phyloP scores from a whole-genome alignment of 306 rosid species.

The Begonia masoniana region DNA sequence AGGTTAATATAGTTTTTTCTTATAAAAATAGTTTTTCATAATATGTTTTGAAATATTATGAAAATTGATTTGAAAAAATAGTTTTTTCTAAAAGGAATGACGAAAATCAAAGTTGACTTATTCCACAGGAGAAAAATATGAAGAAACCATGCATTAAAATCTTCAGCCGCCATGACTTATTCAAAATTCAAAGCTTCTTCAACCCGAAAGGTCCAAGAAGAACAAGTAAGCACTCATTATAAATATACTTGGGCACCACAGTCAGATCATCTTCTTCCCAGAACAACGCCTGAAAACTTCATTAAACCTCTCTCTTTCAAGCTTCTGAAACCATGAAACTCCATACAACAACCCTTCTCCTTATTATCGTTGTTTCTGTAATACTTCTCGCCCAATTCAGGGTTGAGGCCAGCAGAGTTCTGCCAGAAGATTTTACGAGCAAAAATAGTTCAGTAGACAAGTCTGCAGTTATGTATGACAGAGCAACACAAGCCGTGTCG shows the following conservation, averaged over 20 bases:
- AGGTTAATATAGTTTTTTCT: no score
- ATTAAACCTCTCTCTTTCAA: constrained; percentile 8
- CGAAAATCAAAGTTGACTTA: no score
- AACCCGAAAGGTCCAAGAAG: constrained; percentile 9
- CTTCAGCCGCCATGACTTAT: neutral
- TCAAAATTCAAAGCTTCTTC: constrained; percentile 8
- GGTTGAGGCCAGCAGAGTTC: constrained; percentile 19
- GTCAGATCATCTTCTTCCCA: neutral
- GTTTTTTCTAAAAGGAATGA: no score
- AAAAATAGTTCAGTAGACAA: constrained; percentile 6
- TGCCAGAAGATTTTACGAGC: constrained; percentile 15
- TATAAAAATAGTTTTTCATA: no score
- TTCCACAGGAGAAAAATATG: no score
- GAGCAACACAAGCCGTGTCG: constrained; percentile 2
- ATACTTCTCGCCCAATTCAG: constrained; percentile 6
- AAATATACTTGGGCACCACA: neutral
- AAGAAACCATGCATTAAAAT: no score
- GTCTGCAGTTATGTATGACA: constrained; percentile 1
- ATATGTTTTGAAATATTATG: no score
- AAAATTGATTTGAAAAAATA: no score
- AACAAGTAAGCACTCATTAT: neutral
- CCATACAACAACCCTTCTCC: constrained; percentile 7
- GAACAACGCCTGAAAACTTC: no score
- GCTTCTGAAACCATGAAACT: constrained; percentile 9
- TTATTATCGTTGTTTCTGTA: constrained; percentile 5